These are phyloP conservation scores for Larix kaempferi DNA, from an alignment of 75 land plant species.

Conservation along the genomic window DNA sequence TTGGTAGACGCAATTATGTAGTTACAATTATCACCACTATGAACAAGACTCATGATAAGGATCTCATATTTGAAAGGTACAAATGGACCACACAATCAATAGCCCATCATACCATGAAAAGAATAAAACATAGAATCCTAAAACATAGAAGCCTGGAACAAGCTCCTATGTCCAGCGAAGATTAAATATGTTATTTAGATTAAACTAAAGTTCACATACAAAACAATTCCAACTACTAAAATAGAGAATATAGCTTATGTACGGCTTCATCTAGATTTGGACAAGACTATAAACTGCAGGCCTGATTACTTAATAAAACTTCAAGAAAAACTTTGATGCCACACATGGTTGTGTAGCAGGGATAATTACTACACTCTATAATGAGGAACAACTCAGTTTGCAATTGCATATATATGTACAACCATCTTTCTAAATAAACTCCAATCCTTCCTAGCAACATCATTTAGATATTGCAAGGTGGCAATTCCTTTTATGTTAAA, in stretches of 20 bases:
- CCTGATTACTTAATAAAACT: neutral
- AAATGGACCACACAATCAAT: neutral
- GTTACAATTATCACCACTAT: neutral
- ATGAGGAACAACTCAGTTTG: too few relatives aligned
- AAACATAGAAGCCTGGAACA: neutral
- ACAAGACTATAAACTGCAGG: neutral
- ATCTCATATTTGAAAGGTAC: neutral
- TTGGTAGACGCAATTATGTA: neutral
- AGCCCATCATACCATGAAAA: neutral
- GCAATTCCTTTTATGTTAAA: too few relatives aligned
- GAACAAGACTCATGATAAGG: neutral
- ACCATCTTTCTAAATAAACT: neutral
- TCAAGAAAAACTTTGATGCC: neutral
- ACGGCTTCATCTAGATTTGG: neutral
- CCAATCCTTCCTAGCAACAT: neutral
- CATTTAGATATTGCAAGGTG: neutral
- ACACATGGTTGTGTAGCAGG: neutral
- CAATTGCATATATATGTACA: neutral
- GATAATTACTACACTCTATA: neutral
- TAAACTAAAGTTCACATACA: neutral
- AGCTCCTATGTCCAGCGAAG: neutral
- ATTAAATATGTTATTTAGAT: neutral
- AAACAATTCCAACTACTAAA: neutral
- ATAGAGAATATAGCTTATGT: neutral
- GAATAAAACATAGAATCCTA: too few relatives aligned